Percentiles rank a stretch among this genome's conserved stretches.
Conservation (phyloP, 2,329 filamentous ascomycete species). For the Cladobotryum protrusum region DNA sequence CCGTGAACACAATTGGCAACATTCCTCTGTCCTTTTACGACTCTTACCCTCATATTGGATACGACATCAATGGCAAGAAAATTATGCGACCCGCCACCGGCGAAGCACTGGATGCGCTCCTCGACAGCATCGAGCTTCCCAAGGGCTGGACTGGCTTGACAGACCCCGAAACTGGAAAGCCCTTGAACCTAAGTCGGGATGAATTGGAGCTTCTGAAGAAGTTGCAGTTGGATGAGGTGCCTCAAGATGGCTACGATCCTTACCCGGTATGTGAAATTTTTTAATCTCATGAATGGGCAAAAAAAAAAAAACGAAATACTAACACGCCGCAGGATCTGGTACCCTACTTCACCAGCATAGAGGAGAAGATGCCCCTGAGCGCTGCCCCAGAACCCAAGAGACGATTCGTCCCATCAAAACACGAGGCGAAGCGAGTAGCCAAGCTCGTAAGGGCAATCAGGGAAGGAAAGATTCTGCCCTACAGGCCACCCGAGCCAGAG, state of each 20-base stretch:
- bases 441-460: conserved; percentile 95
- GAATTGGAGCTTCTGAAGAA: conserved; percentile 84
- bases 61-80: conserved; percentile 97
- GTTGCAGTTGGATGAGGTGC: conserved; percentile 81
- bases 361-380: conserved; percentile 91
- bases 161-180: conserved; percentile 89
- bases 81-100: conserved; percentile 94
- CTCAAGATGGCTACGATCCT: conserved; percentile 83
- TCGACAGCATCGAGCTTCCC: conserved; percentile 94
- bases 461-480: conserved; percentile 88
- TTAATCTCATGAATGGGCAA: background rate
- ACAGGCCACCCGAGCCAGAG: conserved; percentile 64
- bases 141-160: conserved; percentile 97
- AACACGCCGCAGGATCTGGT: conserved; percentile 59
- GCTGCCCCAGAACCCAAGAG: conserved; percentile 93
- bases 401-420: conserved; percentile 91
- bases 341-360: conserved; percentile 86
- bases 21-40: conserved; percentile 96
- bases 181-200: conserved; percentile 77
- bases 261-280: conserved; percentile 59
- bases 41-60: conserved; percentile 95
- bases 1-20: conserved; percentile 87
- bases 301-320: background rate
- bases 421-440: conserved; percentile 93
- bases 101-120: conserved; percentile 82